Percentiles rank a stretch among this genome's conserved stretches.
Evolutionary conservation across 148 eudicot species (phyloP).

Genomic region (Rhododendron ferrugineum): DNA sequence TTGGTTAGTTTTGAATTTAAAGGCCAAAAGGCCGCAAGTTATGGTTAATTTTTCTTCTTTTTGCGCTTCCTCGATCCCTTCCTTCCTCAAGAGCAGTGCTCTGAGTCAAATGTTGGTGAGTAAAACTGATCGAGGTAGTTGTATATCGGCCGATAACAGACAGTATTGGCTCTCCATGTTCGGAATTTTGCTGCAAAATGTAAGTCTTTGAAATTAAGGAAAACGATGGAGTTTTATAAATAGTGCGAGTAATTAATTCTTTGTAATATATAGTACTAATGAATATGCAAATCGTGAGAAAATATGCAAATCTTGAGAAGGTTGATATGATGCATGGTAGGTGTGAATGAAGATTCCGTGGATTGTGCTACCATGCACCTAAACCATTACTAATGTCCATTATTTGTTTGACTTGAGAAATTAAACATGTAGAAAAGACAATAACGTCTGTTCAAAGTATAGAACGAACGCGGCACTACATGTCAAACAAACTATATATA

Average conservation of each 20-base stretch:
- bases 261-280: no score
- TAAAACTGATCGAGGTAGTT: background rate
- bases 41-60: background rate
- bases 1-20: background rate
- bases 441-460: no score
- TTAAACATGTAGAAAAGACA: background rate
- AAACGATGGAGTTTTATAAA: background rate
- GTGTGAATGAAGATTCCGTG: slow-evolving; percentile 1
- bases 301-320: no score
- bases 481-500: no score
- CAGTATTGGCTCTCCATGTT: background rate
- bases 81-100: background rate
- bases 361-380: background rate
- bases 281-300: no score
- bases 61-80: background rate
- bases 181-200: background rate
- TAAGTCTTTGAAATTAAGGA: background rate
- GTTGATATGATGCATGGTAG: background rate
- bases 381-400: background rate
- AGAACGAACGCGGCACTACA: no score
- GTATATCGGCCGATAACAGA: background rate
- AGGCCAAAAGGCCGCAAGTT: background rate
- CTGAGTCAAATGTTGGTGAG: background rate
- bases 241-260: background rate
- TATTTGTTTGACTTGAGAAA: background rate